Evolutionary conservation across 331 rosid species (phyloP), one percentile per base, ranked within the genome.

Genomic region (Stylosanthes scabra): DNA sequence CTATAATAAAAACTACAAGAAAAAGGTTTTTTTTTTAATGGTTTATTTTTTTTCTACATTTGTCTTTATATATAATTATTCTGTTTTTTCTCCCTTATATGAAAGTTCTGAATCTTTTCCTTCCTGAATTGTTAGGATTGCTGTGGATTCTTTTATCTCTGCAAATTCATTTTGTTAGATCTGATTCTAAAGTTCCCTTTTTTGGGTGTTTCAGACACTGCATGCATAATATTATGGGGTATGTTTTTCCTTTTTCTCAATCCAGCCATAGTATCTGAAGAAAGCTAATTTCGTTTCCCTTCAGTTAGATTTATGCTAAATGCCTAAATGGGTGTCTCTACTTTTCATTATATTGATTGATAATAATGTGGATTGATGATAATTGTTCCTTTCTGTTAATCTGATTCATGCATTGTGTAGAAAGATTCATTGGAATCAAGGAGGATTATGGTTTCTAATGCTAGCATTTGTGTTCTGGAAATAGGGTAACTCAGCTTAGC

Each of bases 151-250:
- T 47, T 69, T 74, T 75, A 12, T 49, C 74, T 51, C 80, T 44
- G 74, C 59, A 54, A 67, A 77, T 52, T 74, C 77, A 42, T 65
- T 34, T 42, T 54, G 12, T 68, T 74, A 72, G 90, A 86, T 86
- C 89, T 78, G 65, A 66, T 29, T 41, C 54, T 58, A 67, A 81
- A 9, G 8, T 63, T 71, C 70, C 61, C 84, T 77, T 77, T 74
- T 84, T 56, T 47, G 45, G 47, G 86, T 68, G 49, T 76, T 70
- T 72, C 74, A 29, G 72, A 41, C 47, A 74, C 81, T 84, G 82
- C 84, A 86, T 84, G 86, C 88, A 93, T 70, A 34, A 34, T 34
- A 34, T 6, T 34, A 80, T 93, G 98, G 98, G 98, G 97, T 93
- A 93, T 75, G 90, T 87, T 83, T 88, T 34, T 34, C 6, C 39